phyloP scores from a whole-genome alignment of 1,284 basidiomycete species.

The Sporisorium scitamineum region DNA sequence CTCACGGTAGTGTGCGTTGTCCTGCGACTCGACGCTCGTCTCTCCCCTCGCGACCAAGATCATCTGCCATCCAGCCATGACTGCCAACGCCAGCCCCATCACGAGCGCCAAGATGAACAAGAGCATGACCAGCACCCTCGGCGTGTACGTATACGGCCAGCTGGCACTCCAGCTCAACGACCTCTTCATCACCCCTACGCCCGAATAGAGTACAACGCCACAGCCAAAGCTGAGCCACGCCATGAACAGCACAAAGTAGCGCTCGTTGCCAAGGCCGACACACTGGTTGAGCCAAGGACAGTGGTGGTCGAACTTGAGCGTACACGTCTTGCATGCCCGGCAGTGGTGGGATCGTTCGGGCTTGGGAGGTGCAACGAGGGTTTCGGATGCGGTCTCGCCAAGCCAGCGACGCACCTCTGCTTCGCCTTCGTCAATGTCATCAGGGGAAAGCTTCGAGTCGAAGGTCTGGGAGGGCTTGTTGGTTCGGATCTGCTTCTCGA shows the following conservation, averaged over 20 bases:
- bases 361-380: constrained; percentile 72
- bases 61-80: constrained; percentile 86
- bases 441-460: constrained; percentile 33
- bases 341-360: constrained; percentile 97
- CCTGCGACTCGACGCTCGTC: constrained; percentile 90
- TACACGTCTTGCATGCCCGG: constrained; percentile 88
- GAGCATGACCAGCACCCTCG: constrained; percentile 77
- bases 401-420: constrained; percentile 62
- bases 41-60: constrained; percentile 82
- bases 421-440: constrained; percentile 59
- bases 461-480: constrained; percentile 24
- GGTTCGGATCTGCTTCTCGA: constrained; percentile 55
- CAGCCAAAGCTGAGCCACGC: constrained; percentile 69
- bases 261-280: constrained; percentile 91
- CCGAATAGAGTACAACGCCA: constrained; percentile 45
- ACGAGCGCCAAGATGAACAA: constrained; percentile 78
- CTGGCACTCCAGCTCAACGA: constrained; percentile 23
- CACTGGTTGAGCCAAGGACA: constrained; percentile 93
- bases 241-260: constrained; percentile 96
- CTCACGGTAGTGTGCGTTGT: constrained; percentile 81
- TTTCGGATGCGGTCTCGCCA: constrained; percentile 51
- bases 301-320: constrained; percentile 80
- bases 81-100: constrained; percentile 79
- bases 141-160: constrained; percentile 77
- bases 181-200: constrained; percentile 28